These are phyloP conservation scores for Neonectria magnoliae DNA, from an alignment of 2,329 filamentous ascomycete genomes.

Conservation along the genomic window DNA sequence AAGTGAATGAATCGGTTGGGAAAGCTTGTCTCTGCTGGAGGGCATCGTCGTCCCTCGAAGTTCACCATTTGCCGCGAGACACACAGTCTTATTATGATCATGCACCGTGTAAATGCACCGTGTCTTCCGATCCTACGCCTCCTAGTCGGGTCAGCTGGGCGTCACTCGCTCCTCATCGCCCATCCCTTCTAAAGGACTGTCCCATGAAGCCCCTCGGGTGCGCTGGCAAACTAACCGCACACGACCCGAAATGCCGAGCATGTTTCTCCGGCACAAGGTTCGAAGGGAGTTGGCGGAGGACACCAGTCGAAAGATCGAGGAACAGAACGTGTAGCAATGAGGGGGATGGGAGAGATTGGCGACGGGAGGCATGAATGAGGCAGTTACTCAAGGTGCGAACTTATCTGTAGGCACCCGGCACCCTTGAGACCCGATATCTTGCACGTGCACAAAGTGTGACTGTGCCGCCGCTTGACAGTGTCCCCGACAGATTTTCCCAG, in stretches of 20 bases:
- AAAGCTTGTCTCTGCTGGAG: not conserved
- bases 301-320: not conserved
- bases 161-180: slow-evolving; percentile 12
- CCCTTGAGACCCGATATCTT: slow-evolving; percentile 2
- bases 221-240: not conserved
- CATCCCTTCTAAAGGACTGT: slow-evolving; percentile 10
- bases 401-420: not conserved
- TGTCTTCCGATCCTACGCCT: slow-evolving; percentile 20
- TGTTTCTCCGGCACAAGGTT: not conserved
- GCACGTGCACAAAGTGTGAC: slow-evolving; percentile 10
- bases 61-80: not conserved
- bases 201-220: slow-evolving; percentile 5
- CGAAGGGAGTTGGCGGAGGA: not conserved
- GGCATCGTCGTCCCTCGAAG: not conserved
- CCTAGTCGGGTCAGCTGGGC: slow-evolving; percentile 12
- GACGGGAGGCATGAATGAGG: slow-evolving; percentile 8
- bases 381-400: not conserved
- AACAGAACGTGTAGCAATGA: not conserved
- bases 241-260: slow-evolving; percentile 6
- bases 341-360: slow-evolving; percentile 10
- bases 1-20: not conserved
- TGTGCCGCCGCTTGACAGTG: slow-evolving; percentile 6
- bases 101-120: slow-evolving; percentile 4
- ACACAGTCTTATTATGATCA: slow-evolving; percentile 1
- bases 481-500: not conserved